Evolutionary conservation across 1,284 basidiomycete genomes (phyloP), one percentile per base, ranked within the genome.

Genomic region (Cryptococcus sp.): DNA sequence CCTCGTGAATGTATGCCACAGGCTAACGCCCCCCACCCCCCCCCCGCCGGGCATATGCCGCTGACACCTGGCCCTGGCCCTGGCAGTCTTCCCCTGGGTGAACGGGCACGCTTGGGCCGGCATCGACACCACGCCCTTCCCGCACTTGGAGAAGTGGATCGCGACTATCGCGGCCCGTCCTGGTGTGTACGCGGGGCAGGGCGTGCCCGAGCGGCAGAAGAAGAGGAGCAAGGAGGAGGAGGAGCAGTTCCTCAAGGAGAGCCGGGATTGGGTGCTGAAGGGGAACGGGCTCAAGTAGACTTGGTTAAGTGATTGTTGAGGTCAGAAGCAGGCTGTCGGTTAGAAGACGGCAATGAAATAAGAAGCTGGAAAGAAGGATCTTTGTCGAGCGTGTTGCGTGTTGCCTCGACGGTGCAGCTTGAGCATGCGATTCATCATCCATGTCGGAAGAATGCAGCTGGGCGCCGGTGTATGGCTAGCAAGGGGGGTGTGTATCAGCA

Each of bases 81-180:
- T 9, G 20, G 4, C n/a, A 65, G 64, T 66, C 53, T 69, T 51
- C 60, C 66, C 68, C 47, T 85, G 84, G 85, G 79, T 87, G 33
- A 72, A 79, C 20, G 53, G 69, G 15, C 77, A 83, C 66, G 55
- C 59, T 9, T 80, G 76, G 64, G 76, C 82, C 8, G 83, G 82
- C 18, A 79, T 83, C 45, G 79, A 75, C 28, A 72, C 87, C 37
- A 78, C 81, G 43, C 79, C 82, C 51, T 88, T 80, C 78, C 85
- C 87, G 0, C 75, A 75, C 48, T 69, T 87, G 48, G 81, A 83
- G 77, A 77, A 77, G 7, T 84, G 82, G 82, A 39, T 81, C 21
- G 72, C 79, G 46, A 70, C 79, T 6, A 79, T 80, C 59, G 64
- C 60, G 3, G 79, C 71, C 37, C 73, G 81, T 9, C 76, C 78